Base-by-base conservation (phyloP, 73 alveolate genomes). In the Loxodes magnus region DNA sequence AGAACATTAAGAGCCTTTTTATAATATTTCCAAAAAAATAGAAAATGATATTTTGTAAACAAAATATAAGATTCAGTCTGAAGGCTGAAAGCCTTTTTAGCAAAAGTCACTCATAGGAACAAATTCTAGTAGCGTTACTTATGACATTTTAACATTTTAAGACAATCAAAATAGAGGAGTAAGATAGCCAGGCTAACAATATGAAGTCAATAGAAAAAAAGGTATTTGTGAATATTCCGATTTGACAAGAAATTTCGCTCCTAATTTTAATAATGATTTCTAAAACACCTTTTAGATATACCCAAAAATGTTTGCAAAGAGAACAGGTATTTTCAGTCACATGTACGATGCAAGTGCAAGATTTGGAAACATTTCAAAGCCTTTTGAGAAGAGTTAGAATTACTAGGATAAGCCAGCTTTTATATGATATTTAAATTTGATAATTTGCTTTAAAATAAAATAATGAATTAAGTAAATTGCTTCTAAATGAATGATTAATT, bases 281-380 rank as follows among this genome's bases (percentile, higher is more conserved):
- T 41, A 43, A 0, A 64, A 78, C 37, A 57, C 79, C 41, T 39
- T 54, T 16, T 43, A 34, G 31, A 67, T 71, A 17, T 74, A 86
- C 67, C 92, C 92, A 2, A 26, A 70, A 29, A 62, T 69, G 49
- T 86, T 86, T 51, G 66, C 57, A 30, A 75, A 71, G 50, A 71
- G 55, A 43, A 79, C 67, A 9, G 97, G 97, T 14, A 65, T 76
- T 6, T 86, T 86, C 59, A 59, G 90, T 4, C 81, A 86, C 58
- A 65, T 86, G 79, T 86, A 86, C 55, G 97, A 86, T 61, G 79
- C 97, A 51, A 81, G 94, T 10, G 82, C 65, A 54, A 75, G 88
- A 67, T 78, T 74, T 64, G 97, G 97, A 54, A 80, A 71, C 12
- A 44, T 44, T 6, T 21, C 52, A 14, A 44, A 21, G 58, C 58